Evolutionary conservation across 2,329 filamentous ascomycete species (phyloP), one percentile per base, ranked within the genome.

Genomic region (Penicillium sp.): DNA sequence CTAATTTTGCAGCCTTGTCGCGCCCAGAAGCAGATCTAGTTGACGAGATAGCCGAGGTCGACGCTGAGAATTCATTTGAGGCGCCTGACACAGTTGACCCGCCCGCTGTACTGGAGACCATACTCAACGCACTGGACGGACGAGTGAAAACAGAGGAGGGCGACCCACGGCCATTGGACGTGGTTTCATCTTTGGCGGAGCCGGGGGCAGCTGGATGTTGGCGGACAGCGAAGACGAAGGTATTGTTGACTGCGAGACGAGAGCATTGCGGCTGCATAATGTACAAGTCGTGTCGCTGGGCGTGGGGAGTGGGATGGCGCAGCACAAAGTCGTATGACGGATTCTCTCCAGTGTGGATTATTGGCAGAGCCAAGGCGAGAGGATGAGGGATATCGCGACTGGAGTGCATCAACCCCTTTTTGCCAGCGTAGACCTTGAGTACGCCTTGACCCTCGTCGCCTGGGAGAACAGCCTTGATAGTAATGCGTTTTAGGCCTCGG

Each of bases 281-380:
- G 72, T 99, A 99, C 55, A 99, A 86, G 70, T 99, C 94, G 72
- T 99, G 92, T 39, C 93, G 85, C 69, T 96, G 91, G n/a, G 94
- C 94, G 71, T 99, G 94, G 8, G 94, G 94, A 2, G 94, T 99
- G 7, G 95, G 95, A 70, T 99, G 94, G 4, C 94, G 85, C 36
- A 88, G 88, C 42, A 97, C 82, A 73, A 97, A 99, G 55, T 96
- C 91, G 72, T 96, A 99, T 0, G 90, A 84, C 3, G 94, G 94
- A 68, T 99, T 99, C 64, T 93, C 89, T 56, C 94, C 94, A 0
- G 85, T 88, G 73, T 99, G 94, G 35, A 91, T 83, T 47, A 99
- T 86, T 0, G 94, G 93, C n/a, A 99, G 76, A 3, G 91, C 86
- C 61, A 97, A 87, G 0, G 93, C 92, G 50, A 99, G 78, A 2